Percentiles rank a stretch among this genome's conserved stretches.
Evolutionary conservation across 306 rosid species (phyloP).

Genomic region (Fragaria iinumae): DNA sequence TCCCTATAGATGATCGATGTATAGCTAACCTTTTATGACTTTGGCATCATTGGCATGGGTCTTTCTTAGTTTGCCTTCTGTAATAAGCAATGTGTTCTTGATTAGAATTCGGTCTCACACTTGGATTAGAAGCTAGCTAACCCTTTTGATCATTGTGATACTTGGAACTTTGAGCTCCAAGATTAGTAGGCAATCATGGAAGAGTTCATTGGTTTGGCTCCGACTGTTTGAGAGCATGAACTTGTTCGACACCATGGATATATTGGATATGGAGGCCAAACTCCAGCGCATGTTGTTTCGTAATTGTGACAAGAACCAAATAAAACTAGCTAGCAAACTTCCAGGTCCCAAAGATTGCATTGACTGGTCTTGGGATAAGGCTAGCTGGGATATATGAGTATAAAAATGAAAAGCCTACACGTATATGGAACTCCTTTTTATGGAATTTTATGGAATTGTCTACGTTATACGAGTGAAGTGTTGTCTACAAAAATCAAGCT

Average conservation of each 20-base stretch:
- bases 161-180: neutral
- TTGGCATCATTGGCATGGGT: slow-evolving; percentile 1
- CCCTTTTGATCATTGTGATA: neutral
- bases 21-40: neutral
- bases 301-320: neutral
- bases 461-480: neutral
- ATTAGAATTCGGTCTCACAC: neutral
- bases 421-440: neutral
- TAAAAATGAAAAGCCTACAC: neutral
- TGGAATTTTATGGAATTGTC: neutral
- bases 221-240: neutral
- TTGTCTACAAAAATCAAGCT: neutral
- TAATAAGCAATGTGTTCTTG: neutral
- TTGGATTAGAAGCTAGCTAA: neutral
- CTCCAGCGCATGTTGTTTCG: neutral
- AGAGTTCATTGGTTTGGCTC: neutral
- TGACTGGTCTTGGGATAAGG: neutral
- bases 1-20: neutral
- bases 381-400: neutral
- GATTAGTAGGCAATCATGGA: neutral
- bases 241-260: neutral
- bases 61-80: neutral
- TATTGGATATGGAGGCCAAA: neutral
- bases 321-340: neutral
- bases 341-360: neutral